Evolutionary conservation across 169 alveolate genomes (phyloP), one percentile per base, ranked within the genome.

Genomic region (Eimeria necatrix): DNA sequence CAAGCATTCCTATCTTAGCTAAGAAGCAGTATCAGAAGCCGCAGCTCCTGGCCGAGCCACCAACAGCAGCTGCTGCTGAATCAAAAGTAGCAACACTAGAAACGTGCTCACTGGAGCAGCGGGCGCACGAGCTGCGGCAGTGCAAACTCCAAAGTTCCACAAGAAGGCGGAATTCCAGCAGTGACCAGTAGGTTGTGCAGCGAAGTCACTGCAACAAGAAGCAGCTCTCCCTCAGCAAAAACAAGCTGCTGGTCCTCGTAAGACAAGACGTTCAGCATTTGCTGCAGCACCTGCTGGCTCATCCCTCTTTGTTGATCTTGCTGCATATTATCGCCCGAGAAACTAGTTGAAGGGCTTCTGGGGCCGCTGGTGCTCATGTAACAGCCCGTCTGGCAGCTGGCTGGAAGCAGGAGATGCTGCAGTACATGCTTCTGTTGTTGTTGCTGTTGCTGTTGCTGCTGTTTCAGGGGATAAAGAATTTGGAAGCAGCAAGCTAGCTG

Each of bases 401-500:
- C 3, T 14, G 91, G 52, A 83, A 52, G 76, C 76, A 59, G 59
- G 60, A 83, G 52, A 6, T 80, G 70, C 88, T 80, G 71, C 88
- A 80, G 83, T 46, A 64, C 60, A 49, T 41, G 93, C 70, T 61
- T 80, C 32, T 61, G 78, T 64, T 3, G 78, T 64, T 3, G 84
- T 8, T 59, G 93, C 70, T 4, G 83, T 24, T 86, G 93, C 84
- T 59, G 93, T 61, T 59, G 73, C 64, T 41, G 84, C 93, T 59
- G 93, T 51, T 86, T 60, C 80, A 51, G 93, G 12, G 80, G 93
- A 26, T 86, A 41, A 10, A 86, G 71, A n/a, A 61, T 60, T 83
- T 86, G 93, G 14, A 61, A 64, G 84, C 83, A 64, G 4, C 52
- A 80, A 41, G 68, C 93, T 7, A 86, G 93, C 93, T 86, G 93